Evolutionary conservation across 768 basidiomycete genomes (phyloP).

Genomic region (Tylopilus felleus): DNA sequence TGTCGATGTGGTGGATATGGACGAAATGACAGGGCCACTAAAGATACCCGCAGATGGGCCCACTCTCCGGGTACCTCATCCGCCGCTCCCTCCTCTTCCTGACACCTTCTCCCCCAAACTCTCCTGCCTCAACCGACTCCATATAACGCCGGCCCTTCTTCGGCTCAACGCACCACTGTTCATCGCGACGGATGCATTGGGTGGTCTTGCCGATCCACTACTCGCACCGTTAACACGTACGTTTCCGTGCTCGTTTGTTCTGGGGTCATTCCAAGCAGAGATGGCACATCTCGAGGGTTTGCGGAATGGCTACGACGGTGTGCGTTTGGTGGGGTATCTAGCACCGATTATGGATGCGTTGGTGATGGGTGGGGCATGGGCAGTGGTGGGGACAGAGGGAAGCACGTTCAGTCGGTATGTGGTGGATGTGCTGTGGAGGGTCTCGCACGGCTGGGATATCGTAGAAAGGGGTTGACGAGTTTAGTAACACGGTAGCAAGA

Average conservation of each 20-base stretch:
- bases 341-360: constrained; percentile 69
- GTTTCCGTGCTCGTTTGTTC: constrained; percentile 64
- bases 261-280: constrained; percentile 46
- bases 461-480: constrained; percentile 44
- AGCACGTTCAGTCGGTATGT: constrained; percentile 77
- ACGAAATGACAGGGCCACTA: constrained; percentile 11
- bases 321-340: constrained; percentile 44
- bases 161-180: constrained; percentile 58
- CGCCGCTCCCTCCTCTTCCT: constrained; percentile 27
- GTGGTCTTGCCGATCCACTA: constrained; percentile 38
- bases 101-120: constrained; percentile 6
- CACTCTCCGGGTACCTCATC: constrained; percentile 26
- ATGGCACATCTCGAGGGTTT: constrained; percentile 33
- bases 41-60: constrained; percentile 18
- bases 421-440: constrained; percentile 63
- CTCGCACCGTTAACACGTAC: constrained; percentile 45
- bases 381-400: constrained; percentile 63
- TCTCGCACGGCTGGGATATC: constrained; percentile 50
- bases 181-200: constrained; percentile 58
- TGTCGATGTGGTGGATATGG: background rate
- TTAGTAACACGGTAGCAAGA: background rate
- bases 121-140: constrained; percentile 40
- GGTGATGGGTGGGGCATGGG: constrained; percentile 56
- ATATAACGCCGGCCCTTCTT: constrained; percentile 32
- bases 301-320: constrained; percentile 47